Evolutionary conservation across 768 basidiomycete genomes (phyloP).

Genomic region (Amanita exitialis): DNA sequence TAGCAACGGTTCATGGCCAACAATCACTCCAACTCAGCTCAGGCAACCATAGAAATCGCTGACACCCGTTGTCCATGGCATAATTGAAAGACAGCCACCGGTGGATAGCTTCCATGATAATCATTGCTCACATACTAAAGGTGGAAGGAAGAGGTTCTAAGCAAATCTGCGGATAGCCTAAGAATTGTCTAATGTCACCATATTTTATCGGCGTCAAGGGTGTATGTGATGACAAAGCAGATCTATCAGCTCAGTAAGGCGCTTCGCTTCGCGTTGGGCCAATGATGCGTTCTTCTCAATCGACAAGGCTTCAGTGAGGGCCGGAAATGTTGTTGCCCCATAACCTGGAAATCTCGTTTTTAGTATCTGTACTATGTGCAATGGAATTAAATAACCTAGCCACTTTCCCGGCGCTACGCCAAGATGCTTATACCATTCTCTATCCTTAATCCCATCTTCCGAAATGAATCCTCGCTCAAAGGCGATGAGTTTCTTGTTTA

Average conservation of each 20-base stretch:
- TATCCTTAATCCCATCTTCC: constrained; percentile 63
- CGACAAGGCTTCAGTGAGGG: constrained; percentile 65
- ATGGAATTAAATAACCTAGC: constrained; percentile 42
- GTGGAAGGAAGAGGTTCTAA: neutral
- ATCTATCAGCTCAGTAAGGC: constrained; percentile 45
- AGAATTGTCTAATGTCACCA: no score
- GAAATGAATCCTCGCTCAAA: constrained; percentile 81
- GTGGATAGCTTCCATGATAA: neutral
- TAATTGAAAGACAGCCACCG: neutral
- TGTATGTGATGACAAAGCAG: constrained; percentile 33
- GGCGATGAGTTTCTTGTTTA: constrained; percentile 55
- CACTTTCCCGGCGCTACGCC: constrained; percentile 84
- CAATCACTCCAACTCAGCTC: neutral
- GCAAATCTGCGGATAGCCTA: no score
- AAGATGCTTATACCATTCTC: constrained; percentile 82
- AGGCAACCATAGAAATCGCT: neutral
- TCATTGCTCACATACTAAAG: neutral
- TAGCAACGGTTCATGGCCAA: neutral
- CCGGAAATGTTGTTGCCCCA: constrained; percentile 80
- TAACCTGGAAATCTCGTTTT: constrained; percentile 44
- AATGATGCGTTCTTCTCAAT: constrained; percentile 55
- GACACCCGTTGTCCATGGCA: neutral
- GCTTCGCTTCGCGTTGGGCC: constrained; percentile 48
- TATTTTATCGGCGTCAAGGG: constrained; percentile 12
- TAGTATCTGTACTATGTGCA: neutral